A percentile compares a stretch with the other conserved stretches of the same genome.
Conservation (phyloP, 768 basidiomycete species). For the Piloderma croceum region DNA sequence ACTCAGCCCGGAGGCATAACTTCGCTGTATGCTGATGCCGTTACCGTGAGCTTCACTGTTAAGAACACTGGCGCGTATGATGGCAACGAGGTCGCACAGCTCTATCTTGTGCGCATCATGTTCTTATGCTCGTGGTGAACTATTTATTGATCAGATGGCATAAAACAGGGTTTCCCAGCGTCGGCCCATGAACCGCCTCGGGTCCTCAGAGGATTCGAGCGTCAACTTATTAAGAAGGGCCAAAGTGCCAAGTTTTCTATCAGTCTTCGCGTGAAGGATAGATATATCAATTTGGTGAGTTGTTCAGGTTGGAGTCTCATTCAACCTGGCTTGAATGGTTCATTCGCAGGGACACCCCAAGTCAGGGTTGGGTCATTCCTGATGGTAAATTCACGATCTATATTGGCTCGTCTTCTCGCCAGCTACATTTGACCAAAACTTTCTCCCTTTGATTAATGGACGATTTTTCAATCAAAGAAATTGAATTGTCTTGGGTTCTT, state of each 20-base stretch:
- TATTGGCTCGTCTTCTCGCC: conserved; percentile 47
- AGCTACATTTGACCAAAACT: conserved; percentile 32
- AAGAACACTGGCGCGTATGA: conserved; percentile 20
- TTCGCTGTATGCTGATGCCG: conserved; percentile 1
- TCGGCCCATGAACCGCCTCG: conserved; percentile 13
- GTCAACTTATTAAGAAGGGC: conserved; percentile 9
- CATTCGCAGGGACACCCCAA: conserved; percentile 39
- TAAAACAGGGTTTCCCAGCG: too few species aligned
- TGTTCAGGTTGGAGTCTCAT: background rate
- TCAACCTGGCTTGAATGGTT: background rate
- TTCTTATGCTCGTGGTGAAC: too few species aligned
- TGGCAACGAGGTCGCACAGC: conserved; percentile 22
- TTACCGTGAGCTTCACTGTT: conserved; percentile 17
- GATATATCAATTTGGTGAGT: background rate
- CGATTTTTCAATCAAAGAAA: too few species aligned
- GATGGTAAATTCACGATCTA: conserved; percentile 46
- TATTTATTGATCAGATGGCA: too few species aligned
- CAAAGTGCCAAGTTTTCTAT: background rate
- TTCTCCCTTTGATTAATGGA: background rate
- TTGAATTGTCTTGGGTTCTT: too few species aligned
- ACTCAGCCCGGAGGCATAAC: background rate
- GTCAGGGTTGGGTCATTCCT: conserved; percentile 47
- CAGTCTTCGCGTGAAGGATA: background rate
- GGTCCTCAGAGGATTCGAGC: conserved; percentile 19
- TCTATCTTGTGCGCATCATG: conserved; percentile 21